These are phyloP conservation scores for Phytopythium kandeliae DNA, from an alignment of 352 stramenopile species.

Conservation along the genomic window DNA sequence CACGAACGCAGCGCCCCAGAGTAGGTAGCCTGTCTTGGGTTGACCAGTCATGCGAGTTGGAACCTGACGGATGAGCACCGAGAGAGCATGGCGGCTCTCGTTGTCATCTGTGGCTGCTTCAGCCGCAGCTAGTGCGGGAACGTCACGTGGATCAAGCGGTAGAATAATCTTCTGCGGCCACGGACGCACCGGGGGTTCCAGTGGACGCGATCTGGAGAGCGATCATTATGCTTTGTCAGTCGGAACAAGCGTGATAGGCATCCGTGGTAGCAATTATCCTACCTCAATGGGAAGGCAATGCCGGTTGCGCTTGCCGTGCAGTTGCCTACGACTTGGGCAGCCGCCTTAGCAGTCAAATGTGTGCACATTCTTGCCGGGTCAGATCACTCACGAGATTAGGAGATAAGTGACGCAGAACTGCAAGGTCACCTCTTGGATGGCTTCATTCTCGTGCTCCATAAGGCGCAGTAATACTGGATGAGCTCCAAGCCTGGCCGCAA, in stretches of 20 bases:
- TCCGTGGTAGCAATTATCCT: background rate
- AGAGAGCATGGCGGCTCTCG: slow-evolving; percentile 10
- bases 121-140: background rate
- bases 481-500: slow-evolving; percentile 57
- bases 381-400: background rate
- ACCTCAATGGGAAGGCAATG: slow-evolving; percentile 62
- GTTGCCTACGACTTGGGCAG: slow-evolving; percentile 56
- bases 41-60: slow-evolving; percentile 81
- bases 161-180: slow-evolving; percentile 51
- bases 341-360: slow-evolving; percentile 24
- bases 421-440: slow-evolving; percentile 56
- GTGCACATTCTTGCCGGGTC: background rate
- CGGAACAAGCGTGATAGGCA: background rate
- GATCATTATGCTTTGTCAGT: background rate
- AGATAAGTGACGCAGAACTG: no score
- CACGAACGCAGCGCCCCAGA: slow-evolving; percentile 80
- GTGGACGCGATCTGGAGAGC: slow-evolving; percentile 36
- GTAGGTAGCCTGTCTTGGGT: slow-evolving; percentile 78
- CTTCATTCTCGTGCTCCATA: slow-evolving; percentile 73
- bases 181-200: slow-evolving; percentile 49
- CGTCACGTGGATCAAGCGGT: slow-evolving; percentile 57
- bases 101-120: slow-evolving; percentile 5
- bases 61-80: slow-evolving; percentile 78
- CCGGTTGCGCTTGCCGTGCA: slow-evolving; percentile 57
- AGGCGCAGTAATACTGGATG: slow-evolving; percentile 64